A percentile compares a stretch with the other conserved stretches of the same genome.
Evolutionary conservation across 257 asterid genomes (phyloP).

Genomic region (Cinchona pubescens): DNA sequence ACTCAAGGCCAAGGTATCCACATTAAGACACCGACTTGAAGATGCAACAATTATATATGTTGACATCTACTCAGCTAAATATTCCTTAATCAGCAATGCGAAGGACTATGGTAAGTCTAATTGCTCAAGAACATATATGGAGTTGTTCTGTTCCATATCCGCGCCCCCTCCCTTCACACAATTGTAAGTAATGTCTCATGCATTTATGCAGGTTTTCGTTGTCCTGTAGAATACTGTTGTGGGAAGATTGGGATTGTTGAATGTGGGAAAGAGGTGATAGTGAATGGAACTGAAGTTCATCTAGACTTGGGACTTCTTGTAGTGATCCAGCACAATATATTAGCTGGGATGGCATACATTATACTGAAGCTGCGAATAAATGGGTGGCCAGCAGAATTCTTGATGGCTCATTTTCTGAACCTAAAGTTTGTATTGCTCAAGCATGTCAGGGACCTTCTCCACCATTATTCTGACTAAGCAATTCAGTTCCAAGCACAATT

Average conservation of each 20-base stretch:
- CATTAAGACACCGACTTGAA: constrained; percentile 10
- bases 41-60: constrained; percentile 19
- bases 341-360: constrained; percentile 40
- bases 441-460: constrained; percentile 14
- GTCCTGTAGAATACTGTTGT: constrained; percentile 24
- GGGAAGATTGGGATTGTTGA: constrained; percentile 16
- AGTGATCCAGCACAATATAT: constrained; percentile 22
- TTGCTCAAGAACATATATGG: not conserved
- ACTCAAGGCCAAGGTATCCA: constrained; percentile 16
- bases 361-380: constrained; percentile 32
- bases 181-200: too few species aligned
- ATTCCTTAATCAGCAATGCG: constrained; percentile 23
- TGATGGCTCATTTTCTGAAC: constrained; percentile 23
- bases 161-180: too few species aligned
- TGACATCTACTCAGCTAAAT: constrained; percentile 29
- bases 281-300: constrained; percentile 22
- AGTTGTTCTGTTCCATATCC: too few species aligned
- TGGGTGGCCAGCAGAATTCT: constrained; percentile 18
- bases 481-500: too few species aligned
- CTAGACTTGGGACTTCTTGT: constrained; percentile 23
- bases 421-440: constrained; percentile 12
- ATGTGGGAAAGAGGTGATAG: constrained; percentile 15
- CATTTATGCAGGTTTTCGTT: constrained; percentile 17
- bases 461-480: not conserved
- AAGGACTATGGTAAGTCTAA: constrained; percentile 18